Evolutionary conservation across 768 basidiomycete species (phyloP), one percentile per base, ranked within the genome.

Genomic region (Lentinula guzmanii): DNA sequence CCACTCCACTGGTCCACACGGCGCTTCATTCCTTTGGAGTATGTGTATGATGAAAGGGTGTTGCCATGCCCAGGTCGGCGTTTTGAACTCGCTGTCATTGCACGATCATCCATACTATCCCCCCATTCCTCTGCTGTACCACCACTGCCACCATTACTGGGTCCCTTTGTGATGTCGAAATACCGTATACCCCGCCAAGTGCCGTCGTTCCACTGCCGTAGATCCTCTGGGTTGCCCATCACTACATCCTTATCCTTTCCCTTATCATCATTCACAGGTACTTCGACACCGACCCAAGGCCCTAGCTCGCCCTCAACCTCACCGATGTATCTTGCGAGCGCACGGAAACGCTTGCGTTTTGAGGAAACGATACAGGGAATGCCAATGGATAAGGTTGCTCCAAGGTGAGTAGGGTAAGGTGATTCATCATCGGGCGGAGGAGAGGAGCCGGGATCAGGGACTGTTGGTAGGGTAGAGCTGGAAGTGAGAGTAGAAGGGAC

Each of bases 231-330:
- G 0, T 57, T 57, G 24, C 55, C 59, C 58, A 59, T 59, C 4
- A 60, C 62, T 54, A 66, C 64, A 60, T 75, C 73, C 61, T 63
- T 56, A 60, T 63, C 42, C 61, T 62, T 42, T 60, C 60, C 69
- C 66, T 1, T 76, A 74, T 79, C 82, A 82, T 82, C 83, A 45
- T 77, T 79, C 24, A 93, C 76, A 1, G 92, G 91, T 10, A 94
- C 90, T 70, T 95, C 93, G 15, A 95, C 90, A 13, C 93, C 93
- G 6, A 95, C 90, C 93, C 93, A 95, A 0, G 90, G 85, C 1
- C 93, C 93, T 4, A 69, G 65, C 71, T 93, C 90, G 41, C 93
- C 93, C 53, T 83, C 80, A 1, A 95, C 86, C 69, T 93, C 91
- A 5, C 90, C 93, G 56, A 95, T 93, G 70, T 95, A 95, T 4